phyloP scores from a whole-genome alignment of 179 eudicot species.

The Silene coronaria region DNA sequence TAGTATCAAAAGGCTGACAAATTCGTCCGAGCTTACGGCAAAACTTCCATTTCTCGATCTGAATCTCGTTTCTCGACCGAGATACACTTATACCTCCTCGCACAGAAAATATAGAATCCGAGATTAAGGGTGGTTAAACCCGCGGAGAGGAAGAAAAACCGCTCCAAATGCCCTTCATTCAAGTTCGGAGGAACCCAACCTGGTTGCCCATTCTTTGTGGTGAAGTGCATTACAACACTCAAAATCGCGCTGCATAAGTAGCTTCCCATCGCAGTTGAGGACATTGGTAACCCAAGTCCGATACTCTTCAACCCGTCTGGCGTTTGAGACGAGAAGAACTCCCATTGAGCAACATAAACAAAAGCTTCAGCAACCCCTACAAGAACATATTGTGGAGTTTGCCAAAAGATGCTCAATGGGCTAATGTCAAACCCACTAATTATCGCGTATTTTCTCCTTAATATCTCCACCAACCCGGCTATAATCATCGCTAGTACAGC shows the following conservation, averaged over 20 bases:
- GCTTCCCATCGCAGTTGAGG: slow-evolving; percentile 49
- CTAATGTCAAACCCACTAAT: slow-evolving; percentile 35
- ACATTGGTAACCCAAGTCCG: slow-evolving; percentile 42
- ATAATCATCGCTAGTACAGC: slow-evolving; percentile 41
- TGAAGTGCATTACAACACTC: slow-evolving; percentile 42
- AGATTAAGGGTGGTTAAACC: slow-evolving; percentile 41
- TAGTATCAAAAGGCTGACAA: background rate
- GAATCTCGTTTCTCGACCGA: slow-evolving; percentile 29
- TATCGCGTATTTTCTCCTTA: slow-evolving; percentile 32
- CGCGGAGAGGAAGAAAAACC: slow-evolving; percentile 55
- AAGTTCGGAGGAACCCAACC: slow-evolving; percentile 58
- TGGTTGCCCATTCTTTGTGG: slow-evolving; percentile 39
- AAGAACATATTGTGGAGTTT: slow-evolving; percentile 44
- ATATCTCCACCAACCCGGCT: slow-evolving; percentile 34
- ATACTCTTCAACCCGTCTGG: slow-evolving; percentile 42
- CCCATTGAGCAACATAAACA: slow-evolving; percentile 50
- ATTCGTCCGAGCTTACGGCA: slow-evolving; percentile 15
- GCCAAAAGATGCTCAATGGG: slow-evolving; percentile 44
- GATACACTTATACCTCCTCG: slow-evolving; percentile 44
- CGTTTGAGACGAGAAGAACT: slow-evolving; percentile 42
- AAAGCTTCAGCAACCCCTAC: slow-evolving; percentile 46
- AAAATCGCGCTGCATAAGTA: slow-evolving; percentile 44
- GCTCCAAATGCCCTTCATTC: slow-evolving; percentile 48
- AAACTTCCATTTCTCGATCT: slow-evolving; percentile 26
- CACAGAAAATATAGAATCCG: slow-evolving; percentile 43